phyloP scores from a whole-genome alignment of 345 rosid genomes.

The Heritiera littoralis region DNA sequence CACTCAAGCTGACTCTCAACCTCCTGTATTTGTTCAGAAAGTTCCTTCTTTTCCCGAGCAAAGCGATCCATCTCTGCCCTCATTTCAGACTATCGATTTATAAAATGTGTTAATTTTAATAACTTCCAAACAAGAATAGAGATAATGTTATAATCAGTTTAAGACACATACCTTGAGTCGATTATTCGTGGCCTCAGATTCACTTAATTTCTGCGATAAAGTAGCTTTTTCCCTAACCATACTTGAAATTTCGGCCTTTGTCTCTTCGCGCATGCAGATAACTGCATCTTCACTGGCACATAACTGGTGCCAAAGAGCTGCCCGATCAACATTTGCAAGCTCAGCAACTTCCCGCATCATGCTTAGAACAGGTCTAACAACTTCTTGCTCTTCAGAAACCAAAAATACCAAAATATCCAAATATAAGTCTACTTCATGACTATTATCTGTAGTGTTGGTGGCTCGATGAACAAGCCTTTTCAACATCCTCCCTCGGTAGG shows the following conservation, averaged over 20 bases:
- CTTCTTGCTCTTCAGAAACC: conserved; percentile 83
- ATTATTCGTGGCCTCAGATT: conserved; percentile 66
- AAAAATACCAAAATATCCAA: conserved; percentile 81
- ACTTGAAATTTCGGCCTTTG: conserved; percentile 62
- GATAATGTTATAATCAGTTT: conserved; percentile 21
- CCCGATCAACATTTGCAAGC: conserved; percentile 88
- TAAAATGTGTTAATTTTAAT: conserved; percentile 22
- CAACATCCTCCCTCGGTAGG: conserved; percentile 72
- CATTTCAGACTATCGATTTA: conserved; percentile 78
- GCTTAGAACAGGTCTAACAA: conserved; percentile 64
- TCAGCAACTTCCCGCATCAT: conserved; percentile 92
- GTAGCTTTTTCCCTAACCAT: conserved; percentile 65
- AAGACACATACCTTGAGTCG: conserved; percentile 72
- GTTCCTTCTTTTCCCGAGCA: conserved; percentile 83
- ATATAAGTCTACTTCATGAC: conserved; percentile 65
- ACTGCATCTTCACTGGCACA: conserved; percentile 82
- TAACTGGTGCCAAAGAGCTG: conserved; percentile 95
- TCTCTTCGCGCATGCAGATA: conserved; percentile 65
- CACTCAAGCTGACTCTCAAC: conserved; percentile 95
- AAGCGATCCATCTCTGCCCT: conserved; percentile 84
- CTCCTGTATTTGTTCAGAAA: conserved; percentile 80
- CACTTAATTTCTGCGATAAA: conserved; percentile 54
- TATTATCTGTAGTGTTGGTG: conserved; percentile 61
- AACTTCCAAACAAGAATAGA: conserved; percentile 9
- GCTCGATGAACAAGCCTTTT: conserved; percentile 89